Evolutionary conservation across 148 eudicot genomes (phyloP), one percentile per base, ranked within the genome.

Genomic region (Chenopodium suecicum): DNA sequence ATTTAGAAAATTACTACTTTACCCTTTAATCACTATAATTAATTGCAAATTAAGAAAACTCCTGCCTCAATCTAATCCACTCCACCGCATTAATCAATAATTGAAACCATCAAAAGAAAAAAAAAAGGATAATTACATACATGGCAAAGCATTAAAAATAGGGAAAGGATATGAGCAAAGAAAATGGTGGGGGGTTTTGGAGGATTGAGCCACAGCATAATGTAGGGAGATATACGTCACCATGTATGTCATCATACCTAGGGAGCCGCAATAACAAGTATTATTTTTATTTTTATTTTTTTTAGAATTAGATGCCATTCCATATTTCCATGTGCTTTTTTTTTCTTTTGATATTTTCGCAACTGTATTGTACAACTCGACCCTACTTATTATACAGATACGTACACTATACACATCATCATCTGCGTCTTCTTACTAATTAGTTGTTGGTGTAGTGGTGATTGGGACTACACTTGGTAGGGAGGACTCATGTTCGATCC

Each of bases 221-320:
- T 80, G 41, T 73, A 19, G 64, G 83, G 73, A 48, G 25, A 4
- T 19, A 75, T 9, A 54, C 85, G 85, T 78, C 85, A 83, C 85
- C 78, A 72, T 72, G 81, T 71, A 83, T 83, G 85, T 83, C 85
- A 83, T 52, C 25, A 52, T 6, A 54, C 25, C 48, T 70, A 29
- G 52, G 46, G 65, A 7, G 47, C 54, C 74, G 32, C 37, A 52
- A 65, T 31, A 48, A 29, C 48, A 17, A 80, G 4, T 60, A 70
- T 17, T 16, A 44, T 60, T 73, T 47, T 46, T 60, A 27, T 47
- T 73, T 22, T 23, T 5, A 23, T 31, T 32, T 62, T 17, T 19
- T 20, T 37, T 71, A 71, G 52, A 71, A 44, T 22, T 27, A 22
- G 79, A 62, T 58, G 79, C 69, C 50, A 58, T 7, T 76, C 20